A percentile compares a stretch with the other conserved stretches of the same genome.
phyloP scores from a whole-genome alignment of 2,329 filamentous ascomycete genomes.

The Mycogone perniciosa region DNA sequence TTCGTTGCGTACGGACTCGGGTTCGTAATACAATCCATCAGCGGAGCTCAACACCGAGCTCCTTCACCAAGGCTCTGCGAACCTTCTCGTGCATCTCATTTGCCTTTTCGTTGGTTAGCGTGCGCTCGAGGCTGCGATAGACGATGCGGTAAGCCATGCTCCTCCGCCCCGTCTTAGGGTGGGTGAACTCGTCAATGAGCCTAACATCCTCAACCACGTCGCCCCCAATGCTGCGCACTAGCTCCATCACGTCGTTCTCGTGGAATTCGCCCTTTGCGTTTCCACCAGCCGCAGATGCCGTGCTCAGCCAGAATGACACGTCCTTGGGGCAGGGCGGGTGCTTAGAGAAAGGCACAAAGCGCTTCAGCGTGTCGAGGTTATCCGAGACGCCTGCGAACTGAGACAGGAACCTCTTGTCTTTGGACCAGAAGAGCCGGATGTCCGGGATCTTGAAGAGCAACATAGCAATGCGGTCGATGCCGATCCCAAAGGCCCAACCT shows the following conservation, averaged over 20 bases:
- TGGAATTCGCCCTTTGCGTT: constrained; percentile 57
- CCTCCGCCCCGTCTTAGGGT: constrained; percentile 75
- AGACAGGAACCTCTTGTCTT: constrained; percentile 73
- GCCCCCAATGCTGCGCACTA: constrained; percentile 75
- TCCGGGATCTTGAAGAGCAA: constrained; percentile 93
- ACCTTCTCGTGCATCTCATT: constrained; percentile 71
- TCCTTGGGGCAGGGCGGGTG: constrained; percentile 87
- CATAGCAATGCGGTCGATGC: constrained; percentile 94
- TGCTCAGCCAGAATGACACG: constrained; percentile 80
- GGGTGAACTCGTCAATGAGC: constrained; percentile 78
- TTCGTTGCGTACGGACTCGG: not conserved
- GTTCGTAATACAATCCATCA: constrained; percentile 13
- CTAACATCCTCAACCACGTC: constrained; percentile 83
- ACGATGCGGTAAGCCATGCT: constrained; percentile 91
- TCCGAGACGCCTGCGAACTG: constrained; percentile 68
- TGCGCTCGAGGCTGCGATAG: constrained; percentile 87
- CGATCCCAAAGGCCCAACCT: constrained; percentile 94
- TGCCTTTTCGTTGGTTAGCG: constrained; percentile 75
- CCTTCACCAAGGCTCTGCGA: constrained; percentile 55
- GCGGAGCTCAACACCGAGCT: constrained; percentile 64
- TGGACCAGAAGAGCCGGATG: constrained; percentile 93
- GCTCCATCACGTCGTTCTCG: constrained; percentile 96
- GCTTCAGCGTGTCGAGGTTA: constrained; percentile 42
- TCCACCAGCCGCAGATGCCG: constrained; percentile 41
- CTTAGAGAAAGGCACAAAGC: constrained; percentile 85